Base-by-base conservation (phyloP, 495 filamentous ascomycete species). In the Penicillium antarcticum region DNA sequence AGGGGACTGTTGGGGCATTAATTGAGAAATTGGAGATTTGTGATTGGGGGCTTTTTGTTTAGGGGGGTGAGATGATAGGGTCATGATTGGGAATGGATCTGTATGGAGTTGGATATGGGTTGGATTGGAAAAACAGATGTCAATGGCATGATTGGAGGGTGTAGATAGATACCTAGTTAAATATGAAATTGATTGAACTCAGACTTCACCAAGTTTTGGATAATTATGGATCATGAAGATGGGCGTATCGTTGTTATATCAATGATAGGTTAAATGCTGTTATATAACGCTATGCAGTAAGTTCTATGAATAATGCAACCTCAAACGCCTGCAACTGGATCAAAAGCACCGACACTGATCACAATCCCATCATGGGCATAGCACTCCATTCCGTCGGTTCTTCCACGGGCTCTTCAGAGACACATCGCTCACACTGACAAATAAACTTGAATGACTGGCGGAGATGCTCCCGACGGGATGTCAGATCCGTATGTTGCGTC, bases 31-130 rank as follows among this genome's bases (percentile, higher is more conserved):
- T 98, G 51, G 82, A 87, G 59, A 76, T 98, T 37, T 80, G 81
- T 71, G 86, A 95, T 69, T 97, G 89, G 90, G 75, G 75, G 12
- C 68, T 97, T 29, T 97, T 97, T 69, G 81, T 73, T 42, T 78
- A 72, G 40, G 16, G 8, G 13, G 23, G 33, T 23, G 45, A 38
- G 14, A 19, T 21, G 17, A 35, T 35, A 18, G 10, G 14, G 16
- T 45, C 4, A 35, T 7, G 21, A 7, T n/a, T 19, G 3, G 10
- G 29, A 11, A 10, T 33, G 17, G 17, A 19, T n/a, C n/a, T n/a
- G n/a, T n/a, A n/a, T n/a, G n/a, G n/a, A n/a, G n/a, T n/a, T 19
- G 3, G 10, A 33, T 8, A 10, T 33, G 17, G 17, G n/a, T 41
- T 10, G 17, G 17, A 19, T 40, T 23, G 14, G 38, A 23, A 21